Conservation (phyloP, 1,284 basidiomycete species). For the Puccinia coronata region DNA sequence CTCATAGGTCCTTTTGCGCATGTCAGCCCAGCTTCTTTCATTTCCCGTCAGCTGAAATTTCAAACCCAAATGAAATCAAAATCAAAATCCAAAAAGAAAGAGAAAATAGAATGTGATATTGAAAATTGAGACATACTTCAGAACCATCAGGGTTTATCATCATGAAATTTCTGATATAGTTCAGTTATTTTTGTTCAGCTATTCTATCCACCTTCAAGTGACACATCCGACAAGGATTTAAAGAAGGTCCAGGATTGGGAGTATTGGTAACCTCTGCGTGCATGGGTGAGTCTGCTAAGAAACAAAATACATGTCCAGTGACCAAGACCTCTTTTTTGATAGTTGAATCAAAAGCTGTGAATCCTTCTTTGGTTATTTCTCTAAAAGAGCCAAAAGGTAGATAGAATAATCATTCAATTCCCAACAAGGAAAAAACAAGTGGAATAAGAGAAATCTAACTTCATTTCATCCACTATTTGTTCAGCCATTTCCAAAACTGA, state of each 20-base stretch:
- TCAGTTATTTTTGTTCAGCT: neutral
- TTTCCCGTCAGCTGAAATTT: neutral
- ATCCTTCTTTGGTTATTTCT: neutral
- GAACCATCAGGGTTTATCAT: too few species aligned
- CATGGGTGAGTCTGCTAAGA: too few species aligned
- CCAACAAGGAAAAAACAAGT: neutral
- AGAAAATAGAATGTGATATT: too few species aligned
- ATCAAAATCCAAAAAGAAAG: too few species aligned
- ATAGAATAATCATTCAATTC: neutral
- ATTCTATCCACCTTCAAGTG: neutral
- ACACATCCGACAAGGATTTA: constrained; percentile 21
- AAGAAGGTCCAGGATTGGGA: too few species aligned
- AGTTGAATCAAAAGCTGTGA: constrained; percentile 1
- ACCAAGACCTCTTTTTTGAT: neutral
- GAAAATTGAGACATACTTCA: too few species aligned
- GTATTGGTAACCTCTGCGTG: too few species aligned
- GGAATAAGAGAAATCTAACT: neutral
- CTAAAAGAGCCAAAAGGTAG: neutral
- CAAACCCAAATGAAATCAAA: neutral
- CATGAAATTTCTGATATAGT: neutral
- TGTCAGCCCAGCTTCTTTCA: neutral
- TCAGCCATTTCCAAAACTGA: too few species aligned
- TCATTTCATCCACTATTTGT: too few species aligned
- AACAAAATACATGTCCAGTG: too few species aligned
- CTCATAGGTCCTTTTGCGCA: neutral